Base-by-base conservation (phyloP, 2,329 filamentous ascomycete genomes). In the Aspergillus sp. region DNA sequence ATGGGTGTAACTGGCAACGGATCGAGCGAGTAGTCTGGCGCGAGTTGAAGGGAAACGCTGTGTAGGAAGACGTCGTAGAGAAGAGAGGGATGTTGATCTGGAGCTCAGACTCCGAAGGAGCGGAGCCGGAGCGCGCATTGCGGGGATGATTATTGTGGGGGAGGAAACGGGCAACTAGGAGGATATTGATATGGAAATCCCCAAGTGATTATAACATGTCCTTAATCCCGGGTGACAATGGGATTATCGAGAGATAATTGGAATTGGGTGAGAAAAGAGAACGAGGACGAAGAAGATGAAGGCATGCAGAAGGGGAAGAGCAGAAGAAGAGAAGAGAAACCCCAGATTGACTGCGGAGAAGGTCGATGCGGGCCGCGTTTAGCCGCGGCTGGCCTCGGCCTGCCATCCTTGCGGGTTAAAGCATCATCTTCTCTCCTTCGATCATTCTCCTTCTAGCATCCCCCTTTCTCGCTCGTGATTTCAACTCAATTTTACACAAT, bases 1-100 rank as follows among this genome's bases (percentile, higher is more conserved):
- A 62, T 92, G 86, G 9, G 90, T 91, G 75, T 96, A 93, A 49
- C 86, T 92, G 60, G 93, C 90, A 67, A 90, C 82, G 56, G 79
- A 69, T 56, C 84, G 69, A 16, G 64, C 66, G 1, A 61, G 31
- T 39, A 60, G 67, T 39, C 58, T 52, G 18, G 50, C 24, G 58
- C 26, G 50, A 46, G 49, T 29, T 52, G 36, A 49, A 12, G 39
- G 60, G 46, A 31, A 60, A 52, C 29, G 60, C 52, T 54, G 63
- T 39, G 59, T 46, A 12, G 58, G 67, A 56, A 67, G 64, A 58
- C 63, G 66, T 65, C 63, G 68, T 56, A 67, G 55, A 49, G 63
- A 64, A 46, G 62, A 63, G 39, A 64, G 65, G 49, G 60, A 53
- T 55, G 66, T 64, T 58, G 67, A 56, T 60, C 51, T 66, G 52